Evolutionary conservation across 2,329 filamentous ascomycete genomes (phyloP), one percentile per base, ranked within the genome.

Genomic region (Seiridium cupressi): DNA sequence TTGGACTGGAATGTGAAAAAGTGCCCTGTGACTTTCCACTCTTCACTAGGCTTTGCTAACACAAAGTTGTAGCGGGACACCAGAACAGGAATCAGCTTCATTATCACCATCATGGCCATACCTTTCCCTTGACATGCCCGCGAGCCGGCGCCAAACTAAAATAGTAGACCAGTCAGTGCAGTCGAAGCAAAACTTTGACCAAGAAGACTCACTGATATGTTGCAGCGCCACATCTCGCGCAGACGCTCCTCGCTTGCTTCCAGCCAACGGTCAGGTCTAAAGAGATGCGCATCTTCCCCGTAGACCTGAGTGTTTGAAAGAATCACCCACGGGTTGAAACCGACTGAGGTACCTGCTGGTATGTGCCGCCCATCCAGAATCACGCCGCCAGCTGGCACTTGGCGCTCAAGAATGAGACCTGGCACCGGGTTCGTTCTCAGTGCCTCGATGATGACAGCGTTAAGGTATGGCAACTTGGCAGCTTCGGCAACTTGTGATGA

Each of bases 41-140:
- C 18, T 26, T 26, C 18, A 26, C 18, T 26, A 26, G 18, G 18
- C 18, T 26, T 26, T 26, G 18, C 18, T 26, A 26, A 26, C 2
- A 26, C 18, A 2, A 26, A 26, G 18, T 26, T 26, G 18, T 26
- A 26, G 18, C 18, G 18, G 18, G 18, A 26, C 18, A 69, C 10
- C 8, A 69, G 40, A 5, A 67, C 67, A 34, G 68, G 62, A 18
- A 68, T 60, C 3, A 66, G 59, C 55, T 69, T 68, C 55, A 68
- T 70, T 62, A 70, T 68, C 44, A 66, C 65, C 57, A 70, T 47
- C 3, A 65, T 51, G 9, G 66, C 68, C 44, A 70, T 67, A 46
- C 68, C 53, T 57, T 67, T 64, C 2, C 68, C 68, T 7, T 68
- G 34, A 40, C 66, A 69, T 10, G 42, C 62, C 26, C 65, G 62